These are phyloP conservation scores for Phytophthora aleatoria DNA, from an alignment of 352 stramenopile genomes.

Conservation along the genomic window DNA sequence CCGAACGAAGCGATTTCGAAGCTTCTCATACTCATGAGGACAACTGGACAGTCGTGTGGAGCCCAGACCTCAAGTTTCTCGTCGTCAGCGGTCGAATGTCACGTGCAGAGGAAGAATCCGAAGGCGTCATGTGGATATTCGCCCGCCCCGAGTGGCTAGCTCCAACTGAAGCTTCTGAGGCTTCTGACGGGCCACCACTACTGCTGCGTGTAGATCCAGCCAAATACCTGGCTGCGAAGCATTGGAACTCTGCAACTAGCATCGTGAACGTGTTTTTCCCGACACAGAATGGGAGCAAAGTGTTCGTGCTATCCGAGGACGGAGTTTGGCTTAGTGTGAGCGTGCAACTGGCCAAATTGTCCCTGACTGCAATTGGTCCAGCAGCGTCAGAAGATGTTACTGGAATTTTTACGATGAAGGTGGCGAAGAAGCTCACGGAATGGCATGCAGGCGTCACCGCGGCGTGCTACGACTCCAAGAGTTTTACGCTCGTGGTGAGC, in stretches of 20 bases:
- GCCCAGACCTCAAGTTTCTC: constrained; percentile 55
- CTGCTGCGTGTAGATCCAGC: constrained; percentile 41
- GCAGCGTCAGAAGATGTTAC: constrained; percentile 12
- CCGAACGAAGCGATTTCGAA: neutral
- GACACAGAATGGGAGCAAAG: constrained; percentile 31
- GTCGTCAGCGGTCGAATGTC: constrained; percentile 44
- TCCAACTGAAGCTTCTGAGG: constrained; percentile 13
- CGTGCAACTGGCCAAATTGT: constrained; percentile 55
- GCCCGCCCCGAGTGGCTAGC: constrained; percentile 46
- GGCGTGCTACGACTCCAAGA: constrained; percentile 45
- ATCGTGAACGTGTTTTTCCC: constrained; percentile 54
- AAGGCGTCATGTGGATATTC: constrained; percentile 55
- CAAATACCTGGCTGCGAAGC: constrained; percentile 44
- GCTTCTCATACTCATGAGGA: neutral
- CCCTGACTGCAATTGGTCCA: constrained; percentile 40
- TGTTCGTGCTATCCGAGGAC: constrained; percentile 51
- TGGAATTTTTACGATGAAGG: constrained; percentile 42
- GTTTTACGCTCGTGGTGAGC: constrained; percentile 51
- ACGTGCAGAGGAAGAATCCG: constrained; percentile 13
- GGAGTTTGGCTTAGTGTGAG: constrained; percentile 50
- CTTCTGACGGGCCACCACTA: constrained; percentile 7
- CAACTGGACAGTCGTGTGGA: constrained; percentile 54
- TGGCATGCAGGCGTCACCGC: constrained; percentile 66
- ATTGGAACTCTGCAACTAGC: constrained; percentile 41
- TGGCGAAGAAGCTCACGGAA: constrained; percentile 50